Percentiles rank a stretch among this genome's conserved stretches.
These are phyloP conservation scores for Pisolithus microcarpus DNA, from an alignment of 768 basidiomycete species.

Conservation along the genomic window DNA sequence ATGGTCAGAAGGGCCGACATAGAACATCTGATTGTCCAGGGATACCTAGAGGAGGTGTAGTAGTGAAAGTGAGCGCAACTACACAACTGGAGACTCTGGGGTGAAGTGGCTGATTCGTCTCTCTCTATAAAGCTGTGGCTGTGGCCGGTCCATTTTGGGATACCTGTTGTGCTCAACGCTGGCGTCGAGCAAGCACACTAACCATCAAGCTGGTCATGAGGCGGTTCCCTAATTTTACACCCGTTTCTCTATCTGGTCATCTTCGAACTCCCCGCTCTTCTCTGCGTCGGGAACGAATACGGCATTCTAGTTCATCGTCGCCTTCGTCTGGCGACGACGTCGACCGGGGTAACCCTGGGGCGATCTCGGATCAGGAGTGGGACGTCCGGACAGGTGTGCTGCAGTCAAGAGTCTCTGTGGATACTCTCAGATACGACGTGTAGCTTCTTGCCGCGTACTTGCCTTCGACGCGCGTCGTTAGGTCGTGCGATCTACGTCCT, in stretches of 20 bases:
- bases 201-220: not conserved
- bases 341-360: conserved; percentile 7
- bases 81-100: not conserved
- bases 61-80: conserved; percentile 4
- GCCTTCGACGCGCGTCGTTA: conserved; percentile 18
- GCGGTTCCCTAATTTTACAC: not conserved
- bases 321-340: conserved; percentile 9
- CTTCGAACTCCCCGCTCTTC: conserved; percentile 16
- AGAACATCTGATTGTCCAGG: conserved; percentile 90
- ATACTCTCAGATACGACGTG: conserved; percentile 27
- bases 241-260: conserved; percentile 1
- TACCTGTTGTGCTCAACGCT: conserved; percentile 1
- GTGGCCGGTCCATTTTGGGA: conserved; percentile 13
- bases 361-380: conserved; percentile 67
- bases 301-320: not conserved
- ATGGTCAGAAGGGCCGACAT: conserved; percentile 85
- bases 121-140: not conserved
- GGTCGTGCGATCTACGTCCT: conserved; percentile 67
- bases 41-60: conserved; percentile 83
- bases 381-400: conserved; percentile 63
- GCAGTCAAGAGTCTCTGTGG: conserved; percentile 3
- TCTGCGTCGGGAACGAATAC: not conserved
- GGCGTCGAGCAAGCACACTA: not conserved
- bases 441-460: not conserved
- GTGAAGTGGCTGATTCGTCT: not conserved